Conservation (phyloP, 148 eudicot species). For the Rhododendron ovatum region DNA sequence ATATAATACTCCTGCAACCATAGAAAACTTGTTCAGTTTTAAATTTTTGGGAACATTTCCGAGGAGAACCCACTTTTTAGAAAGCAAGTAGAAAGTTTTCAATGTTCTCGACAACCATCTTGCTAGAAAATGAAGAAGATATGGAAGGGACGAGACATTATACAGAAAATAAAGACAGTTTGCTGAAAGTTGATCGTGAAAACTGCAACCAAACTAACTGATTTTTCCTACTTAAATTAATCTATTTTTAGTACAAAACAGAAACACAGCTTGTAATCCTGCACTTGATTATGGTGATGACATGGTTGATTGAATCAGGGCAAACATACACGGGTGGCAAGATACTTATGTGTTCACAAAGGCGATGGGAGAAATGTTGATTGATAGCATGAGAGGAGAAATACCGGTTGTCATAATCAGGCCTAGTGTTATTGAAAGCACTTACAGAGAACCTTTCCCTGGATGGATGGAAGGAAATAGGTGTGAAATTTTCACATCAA, state of each 20-base stretch:
- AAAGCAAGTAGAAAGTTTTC: not conserved
- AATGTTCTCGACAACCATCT: not conserved
- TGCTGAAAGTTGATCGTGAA: not conserved
- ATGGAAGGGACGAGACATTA: not conserved
- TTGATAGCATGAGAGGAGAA: slow-evolving; percentile 70
- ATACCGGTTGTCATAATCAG: slow-evolving; percentile 85
- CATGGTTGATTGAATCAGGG: slow-evolving; percentile 37
- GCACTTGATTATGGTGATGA: not conserved
- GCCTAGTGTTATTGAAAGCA: slow-evolving; percentile 96
- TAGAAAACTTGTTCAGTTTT: not conserved
- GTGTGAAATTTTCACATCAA: slow-evolving; percentile 20
- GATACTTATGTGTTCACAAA: slow-evolving; percentile 96
- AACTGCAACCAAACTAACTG: not conserved
- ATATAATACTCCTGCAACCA: not conserved
- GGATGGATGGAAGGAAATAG: slow-evolving; percentile 99
- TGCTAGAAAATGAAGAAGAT: not conserved
- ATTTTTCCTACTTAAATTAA: not conserved
- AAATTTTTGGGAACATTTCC: not conserved
- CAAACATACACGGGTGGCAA: slow-evolving; percentile 92
- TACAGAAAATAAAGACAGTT: not conserved
- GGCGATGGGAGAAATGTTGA: slow-evolving; percentile 99
- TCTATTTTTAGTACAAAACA: not conserved
- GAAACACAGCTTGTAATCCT: not conserved
- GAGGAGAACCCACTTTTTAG: not conserved
- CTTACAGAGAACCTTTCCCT: slow-evolving; percentile 84